Evolutionary conservation across 371 early-diverging fungal species (phyloP), one percentile per base, ranked within the genome.

Genomic region (Entomophthora muscae): DNA sequence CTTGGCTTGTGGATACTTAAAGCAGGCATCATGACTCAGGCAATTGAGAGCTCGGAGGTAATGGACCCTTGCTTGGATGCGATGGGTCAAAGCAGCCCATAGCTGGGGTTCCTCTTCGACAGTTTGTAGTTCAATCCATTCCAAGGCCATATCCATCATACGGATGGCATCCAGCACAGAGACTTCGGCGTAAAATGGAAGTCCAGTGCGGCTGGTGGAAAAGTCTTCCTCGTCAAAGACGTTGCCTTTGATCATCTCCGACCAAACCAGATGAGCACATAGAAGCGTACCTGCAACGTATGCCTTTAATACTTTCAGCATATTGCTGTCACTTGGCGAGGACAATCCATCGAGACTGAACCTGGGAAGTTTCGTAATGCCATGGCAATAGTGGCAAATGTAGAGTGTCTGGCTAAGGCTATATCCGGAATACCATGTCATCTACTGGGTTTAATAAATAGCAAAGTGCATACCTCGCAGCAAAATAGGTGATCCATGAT

Each of bases 181-280:
- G 32, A 73, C 71, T 56, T 78, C 75, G 56, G 80, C 80, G 27
- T 76, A 75, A 2, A 86, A 71, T 0, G 77, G 73, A 1, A 83
- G 69, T 0, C 83, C 83, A 70, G 80, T 83, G 52, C 76, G 67
- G 66, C 84, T 84, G 22, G 77, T 75, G 30, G 80, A 74, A 68
- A 86, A 85, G 66, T 85, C 87, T 63, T 86, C 85, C 70, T 84
- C 87, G 76, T 84, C 83, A 66, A 76, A 82, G 0, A 80, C 76
- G 54, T 84, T 79, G 17, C 80, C 79, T 59, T 76, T 74, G 5
- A 68, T 70, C 83, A 84, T 83, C 57, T 84, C 84, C 3, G 63
- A 69, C 78, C 75, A 82, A 1, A 85, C 71, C 51, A 78, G 72
- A 21, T 74, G 72, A 59, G 80, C 79, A 57, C 79, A 78, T 64